These are phyloP conservation scores for Bipolaris oryzae DNA, from an alignment of 2,329 filamentous ascomycete species.

Conservation along the genomic window DNA sequence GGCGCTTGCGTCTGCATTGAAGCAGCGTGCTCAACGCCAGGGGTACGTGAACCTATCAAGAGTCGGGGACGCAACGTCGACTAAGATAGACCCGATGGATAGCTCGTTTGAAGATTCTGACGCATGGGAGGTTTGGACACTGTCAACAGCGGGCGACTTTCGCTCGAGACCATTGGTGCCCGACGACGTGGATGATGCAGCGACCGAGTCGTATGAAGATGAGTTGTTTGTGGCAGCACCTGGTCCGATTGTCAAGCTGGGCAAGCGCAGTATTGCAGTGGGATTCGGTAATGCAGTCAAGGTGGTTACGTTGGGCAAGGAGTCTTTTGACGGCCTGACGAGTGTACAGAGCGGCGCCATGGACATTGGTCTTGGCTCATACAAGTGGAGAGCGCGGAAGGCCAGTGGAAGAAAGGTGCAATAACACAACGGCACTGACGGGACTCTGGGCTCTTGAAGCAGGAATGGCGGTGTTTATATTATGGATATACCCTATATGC, in stretches of 20 bases:
- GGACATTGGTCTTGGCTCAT: constrained; percentile 18
- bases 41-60: constrained; percentile 13
- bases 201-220: constrained; percentile 36
- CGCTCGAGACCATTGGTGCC: constrained; percentile 47
- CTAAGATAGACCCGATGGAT: constrained; percentile 4
- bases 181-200: constrained; percentile 22
- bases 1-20: constrained; percentile 33
- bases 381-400: constrained; percentile 20
- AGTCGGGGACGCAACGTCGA: constrained; percentile 12
- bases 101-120: constrained; percentile 32
- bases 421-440: constrained; percentile 8
- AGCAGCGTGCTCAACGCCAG: constrained; percentile 34
- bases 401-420: constrained; percentile 23
- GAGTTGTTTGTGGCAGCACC: constrained; percentile 69
- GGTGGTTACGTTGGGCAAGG: constrained; percentile 69
- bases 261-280: constrained; percentile 69
- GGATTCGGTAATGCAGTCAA: constrained; percentile 76
- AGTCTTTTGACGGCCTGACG: constrained; percentile 60
- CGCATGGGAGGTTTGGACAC: constrained; percentile 61
- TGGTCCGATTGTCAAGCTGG: constrained; percentile 69
- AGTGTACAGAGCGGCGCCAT: constrained; percentile 15
- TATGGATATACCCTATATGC: constrained; percentile 17
- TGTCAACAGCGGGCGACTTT: constrained; percentile 56
- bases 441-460: constrained; percentile 2
- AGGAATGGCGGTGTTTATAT: constrained; percentile 2